Conservation (phyloP, 164 flowering plant species). For the Stephania japonica region DNA sequence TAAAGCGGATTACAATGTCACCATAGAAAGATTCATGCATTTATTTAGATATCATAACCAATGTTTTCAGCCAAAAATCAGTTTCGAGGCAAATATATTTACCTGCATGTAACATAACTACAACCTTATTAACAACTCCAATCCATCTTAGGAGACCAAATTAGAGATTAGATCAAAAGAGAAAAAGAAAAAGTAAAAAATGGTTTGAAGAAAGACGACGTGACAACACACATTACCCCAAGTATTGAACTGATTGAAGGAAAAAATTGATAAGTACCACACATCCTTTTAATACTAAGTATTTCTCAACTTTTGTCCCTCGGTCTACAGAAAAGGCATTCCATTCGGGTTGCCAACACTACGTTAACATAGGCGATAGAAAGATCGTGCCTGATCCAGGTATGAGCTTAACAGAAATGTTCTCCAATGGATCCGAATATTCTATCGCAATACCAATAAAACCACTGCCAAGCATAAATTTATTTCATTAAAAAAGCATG, state of each 20-base stretch:
- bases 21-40: neutral
- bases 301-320: slow-evolving; percentile 28
- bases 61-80: neutral
- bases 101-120: neutral
- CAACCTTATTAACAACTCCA: neutral
- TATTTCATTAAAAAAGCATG: neutral
- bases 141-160: neutral
- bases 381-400: slow-evolving; percentile 52
- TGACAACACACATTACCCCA: slow-evolving; percentile 47
- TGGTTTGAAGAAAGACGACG: neutral
- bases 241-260: slow-evolving; percentile 76
- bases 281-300: slow-evolving; percentile 51
- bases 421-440: slow-evolving; percentile 69
- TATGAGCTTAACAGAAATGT: slow-evolving; percentile 58
- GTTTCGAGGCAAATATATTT: neutral
- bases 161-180: neutral
- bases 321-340: slow-evolving; percentile 30
- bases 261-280: slow-evolving; percentile 62
- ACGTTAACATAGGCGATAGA: slow-evolving; percentile 67
- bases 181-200: neutral
- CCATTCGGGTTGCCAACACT: slow-evolving; percentile 55
- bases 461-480: slow-evolving; percentile 49
- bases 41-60: neutral
- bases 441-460: slow-evolving; percentile 62
- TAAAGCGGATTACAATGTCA: neutral